These are phyloP conservation scores for Mycosphaerella arachidis DNA, from an alignment of 2,329 filamentous ascomycete genomes.

Conservation along the genomic window DNA sequence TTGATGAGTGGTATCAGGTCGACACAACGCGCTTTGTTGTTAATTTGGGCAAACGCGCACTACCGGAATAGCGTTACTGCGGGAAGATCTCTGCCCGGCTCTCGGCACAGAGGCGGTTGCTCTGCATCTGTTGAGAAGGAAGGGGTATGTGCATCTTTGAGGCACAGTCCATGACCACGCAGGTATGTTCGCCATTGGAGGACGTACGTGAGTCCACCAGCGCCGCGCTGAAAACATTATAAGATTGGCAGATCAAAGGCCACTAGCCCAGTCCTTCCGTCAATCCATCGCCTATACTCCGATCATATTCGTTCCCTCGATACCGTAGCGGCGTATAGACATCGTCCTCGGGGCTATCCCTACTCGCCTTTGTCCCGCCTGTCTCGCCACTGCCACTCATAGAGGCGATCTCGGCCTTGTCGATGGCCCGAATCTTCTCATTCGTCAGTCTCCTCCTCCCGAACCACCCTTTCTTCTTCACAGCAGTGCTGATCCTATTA, in stretches of 20 bases:
- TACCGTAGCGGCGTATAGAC: conserved; percentile 48
- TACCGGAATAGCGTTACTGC: too few relatives aligned
- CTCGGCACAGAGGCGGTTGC: too few relatives aligned
- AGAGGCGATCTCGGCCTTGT: conserved; percentile 23
- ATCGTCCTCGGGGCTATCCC: conserved; percentile 40
- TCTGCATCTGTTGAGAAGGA: too few relatives aligned
- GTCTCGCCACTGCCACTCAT: conserved; percentile 23
- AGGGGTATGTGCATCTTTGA: too few relatives aligned
- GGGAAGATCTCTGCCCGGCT: too few relatives aligned
- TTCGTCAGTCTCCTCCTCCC: conserved; percentile 17
- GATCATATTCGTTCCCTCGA: conserved; percentile 53
- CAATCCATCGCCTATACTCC: conserved; percentile 79
- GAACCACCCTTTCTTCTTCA: conserved; percentile 29
- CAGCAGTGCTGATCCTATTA: conserved; percentile 16
- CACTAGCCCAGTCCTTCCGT: conserved; percentile 73
- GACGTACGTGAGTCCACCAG: neutral
- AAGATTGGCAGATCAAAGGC: neutral
- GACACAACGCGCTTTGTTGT: too few relatives aligned
- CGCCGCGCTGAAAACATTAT: neutral
- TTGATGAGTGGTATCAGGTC: too few relatives aligned
- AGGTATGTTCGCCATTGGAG: too few relatives aligned
- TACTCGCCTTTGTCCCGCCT: conserved; percentile 28
- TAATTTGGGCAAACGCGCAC: too few relatives aligned
- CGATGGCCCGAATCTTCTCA: conserved; percentile 12
- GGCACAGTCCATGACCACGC: too few relatives aligned